Percentiles rank a stretch among this genome's conserved stretches.
Evolutionary conservation across 1,284 basidiomycete species (phyloP).

Genomic region (Mycosarcoma maydis): DNA sequence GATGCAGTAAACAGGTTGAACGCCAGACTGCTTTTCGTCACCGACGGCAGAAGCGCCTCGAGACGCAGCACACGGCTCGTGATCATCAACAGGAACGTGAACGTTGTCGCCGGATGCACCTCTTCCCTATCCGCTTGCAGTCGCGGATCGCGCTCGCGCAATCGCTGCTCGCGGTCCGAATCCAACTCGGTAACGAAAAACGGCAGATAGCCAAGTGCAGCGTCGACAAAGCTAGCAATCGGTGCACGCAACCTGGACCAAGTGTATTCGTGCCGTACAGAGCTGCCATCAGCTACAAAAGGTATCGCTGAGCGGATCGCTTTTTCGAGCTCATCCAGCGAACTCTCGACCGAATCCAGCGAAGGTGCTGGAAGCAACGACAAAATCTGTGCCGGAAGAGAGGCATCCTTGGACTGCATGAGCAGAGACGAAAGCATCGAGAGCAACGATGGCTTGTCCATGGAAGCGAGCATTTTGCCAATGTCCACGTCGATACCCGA

Average conservation of each 20-base stretch:
- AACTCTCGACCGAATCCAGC: constrained; percentile 47
- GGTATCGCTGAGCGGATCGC: constrained; percentile 50
- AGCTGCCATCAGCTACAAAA: constrained; percentile 24
- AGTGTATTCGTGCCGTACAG: constrained; percentile 53
- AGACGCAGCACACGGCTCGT: constrained; percentile 56
- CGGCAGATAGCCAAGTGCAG: constrained; percentile 47
- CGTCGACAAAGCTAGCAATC: constrained; percentile 51
- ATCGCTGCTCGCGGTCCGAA: constrained; percentile 35
- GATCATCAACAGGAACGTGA: constrained; percentile 52
- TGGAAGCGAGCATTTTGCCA: constrained; percentile 57
- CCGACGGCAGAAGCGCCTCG: constrained; percentile 46
- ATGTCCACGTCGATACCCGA: constrained; percentile 52
- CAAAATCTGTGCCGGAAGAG: constrained; percentile 52
- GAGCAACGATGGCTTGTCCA: constrained; percentile 60
- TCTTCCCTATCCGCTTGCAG: constrained; percentile 39
- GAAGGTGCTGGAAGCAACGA: constrained; percentile 60
- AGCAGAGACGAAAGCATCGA: constrained; percentile 54
- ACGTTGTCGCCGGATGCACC: constrained; percentile 56
- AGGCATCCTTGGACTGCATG: constrained; percentile 38
- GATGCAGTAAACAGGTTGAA: constrained; percentile 45
- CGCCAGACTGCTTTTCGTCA: constrained; percentile 39
- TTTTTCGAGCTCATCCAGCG: constrained; percentile 52
- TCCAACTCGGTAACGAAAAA: constrained; percentile 55
- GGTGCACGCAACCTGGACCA: constrained; percentile 56
- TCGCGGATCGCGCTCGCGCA: constrained; percentile 25